These are phyloP conservation scores for Tylopilus subfusipes DNA, from an alignment of 768 basidiomycete species.

Conservation along the genomic window DNA sequence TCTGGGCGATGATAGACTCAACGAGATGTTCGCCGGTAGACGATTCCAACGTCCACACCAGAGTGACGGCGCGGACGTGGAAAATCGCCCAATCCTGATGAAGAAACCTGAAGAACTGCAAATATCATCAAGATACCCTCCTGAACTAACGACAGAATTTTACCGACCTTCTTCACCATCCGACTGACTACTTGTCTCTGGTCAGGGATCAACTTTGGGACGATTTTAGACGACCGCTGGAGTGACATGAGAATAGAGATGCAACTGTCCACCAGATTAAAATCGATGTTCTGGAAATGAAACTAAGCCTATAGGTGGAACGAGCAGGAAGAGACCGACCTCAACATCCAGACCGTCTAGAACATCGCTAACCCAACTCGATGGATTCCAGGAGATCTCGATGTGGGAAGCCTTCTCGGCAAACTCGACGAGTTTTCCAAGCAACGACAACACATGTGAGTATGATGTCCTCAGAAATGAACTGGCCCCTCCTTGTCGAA, in stretches of 20 bases:
- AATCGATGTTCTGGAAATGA: conserved; percentile 39
- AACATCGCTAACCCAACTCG: conserved; percentile 56
- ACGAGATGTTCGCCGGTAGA: conserved; percentile 56
- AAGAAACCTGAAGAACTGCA: conserved; percentile 71
- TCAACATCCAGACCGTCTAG: conserved; percentile 54
- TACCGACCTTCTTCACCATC: conserved; percentile 52
- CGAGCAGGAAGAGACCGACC: conserved; percentile 33
- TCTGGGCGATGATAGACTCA: conserved; percentile 75
- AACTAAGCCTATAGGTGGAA: conserved; percentile 1
- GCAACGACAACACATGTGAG: conserved; percentile 47
- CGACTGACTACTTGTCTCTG: conserved; percentile 52
- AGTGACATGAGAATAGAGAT: conserved; percentile 55
- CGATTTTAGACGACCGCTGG: conserved; percentile 46
- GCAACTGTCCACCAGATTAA: conserved; percentile 63
- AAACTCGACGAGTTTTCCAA: conserved; percentile 48
- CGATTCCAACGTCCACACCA: conserved; percentile 78
- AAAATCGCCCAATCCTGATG: conserved; percentile 61
- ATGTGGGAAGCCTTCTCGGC: conserved; percentile 33
- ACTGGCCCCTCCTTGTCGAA: conserved; percentile 31
- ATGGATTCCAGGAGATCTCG: conserved; percentile 56
- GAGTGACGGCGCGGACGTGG: conserved; percentile 74
- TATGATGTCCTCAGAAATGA: conserved; percentile 46
- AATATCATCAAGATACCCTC: conserved; percentile 3
- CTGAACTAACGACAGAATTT: neutral
- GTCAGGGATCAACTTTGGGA: conserved; percentile 54